Evolutionary conservation across 306 rosid species (phyloP), one percentile per base, ranked within the genome.

Genomic region (Arachis stenosperma): DNA sequence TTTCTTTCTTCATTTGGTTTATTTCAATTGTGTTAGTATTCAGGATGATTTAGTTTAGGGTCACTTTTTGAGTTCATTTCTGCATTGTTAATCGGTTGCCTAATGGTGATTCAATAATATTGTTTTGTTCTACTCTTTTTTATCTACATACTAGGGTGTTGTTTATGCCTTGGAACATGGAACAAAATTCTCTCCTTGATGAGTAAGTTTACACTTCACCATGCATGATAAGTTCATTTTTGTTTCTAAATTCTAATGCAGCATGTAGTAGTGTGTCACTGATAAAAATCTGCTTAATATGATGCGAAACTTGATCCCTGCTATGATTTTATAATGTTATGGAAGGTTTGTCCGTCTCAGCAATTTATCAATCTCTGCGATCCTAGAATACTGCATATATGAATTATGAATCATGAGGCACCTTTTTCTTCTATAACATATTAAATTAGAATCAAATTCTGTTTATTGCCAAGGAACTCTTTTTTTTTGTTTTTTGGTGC

Each of bases 1-100:
- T 64, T 40, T 48, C 67, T 64, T 40, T 48, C 54, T 76, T 66
- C 7, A 48, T 42, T 76, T 58, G 67, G 52, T n/a, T 65, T 40
- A 39, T 75, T 69, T 69, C 73, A 43, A 41, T 4, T 5, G 47
- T n/a, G 62, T 61, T 63, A 53, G 5, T 67, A 15, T 58, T 58
- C 61, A 41, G 70, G 65, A 48, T 65, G 6, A 56, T 57, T 50
- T 10, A 56, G 70, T 57, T 27, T 36, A 60, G 64, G 40, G 36
- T 0, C 13, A 67, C 11, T 41, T 14, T 27, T 55, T 33, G 33
- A 9, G 65, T 70, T 72, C 13, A 7, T 9, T 63, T 55, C 69
- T 29, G 14, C 57, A 48, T 11, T 48, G 3, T 8, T 52, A 1
- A 4, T n/a, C 29, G 27, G 15, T 52, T n/a, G 57, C 57, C 59